Evolutionary conservation across 768 basidiomycete genomes (phyloP).

Genomic region (Harrya chromipes): DNA sequence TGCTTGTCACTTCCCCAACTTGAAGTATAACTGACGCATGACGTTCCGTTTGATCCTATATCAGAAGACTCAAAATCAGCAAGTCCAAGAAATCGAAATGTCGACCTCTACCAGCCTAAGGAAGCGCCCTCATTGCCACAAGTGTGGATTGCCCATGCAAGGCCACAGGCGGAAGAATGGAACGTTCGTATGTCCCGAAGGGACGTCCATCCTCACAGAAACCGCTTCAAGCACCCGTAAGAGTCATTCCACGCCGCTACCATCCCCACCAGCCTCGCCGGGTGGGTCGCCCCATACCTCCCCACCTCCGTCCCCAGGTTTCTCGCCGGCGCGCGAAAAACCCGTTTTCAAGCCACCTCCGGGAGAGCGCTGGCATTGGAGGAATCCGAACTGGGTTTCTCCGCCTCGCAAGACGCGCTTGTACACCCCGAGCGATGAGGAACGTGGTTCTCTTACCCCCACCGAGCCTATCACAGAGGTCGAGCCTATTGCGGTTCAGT

Average conservation of each 20-base stretch:
- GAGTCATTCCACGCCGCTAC: constrained; percentile 22
- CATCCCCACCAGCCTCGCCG: constrained; percentile 29
- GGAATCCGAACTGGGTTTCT: constrained; percentile 34
- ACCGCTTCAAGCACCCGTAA: constrained; percentile 9
- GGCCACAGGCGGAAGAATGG: constrained; percentile 33
- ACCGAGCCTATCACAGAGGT: constrained; percentile 27
- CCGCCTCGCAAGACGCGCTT: constrained; percentile 28
- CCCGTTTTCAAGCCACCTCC: constrained; percentile 27
- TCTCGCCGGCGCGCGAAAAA: constrained; percentile 17
- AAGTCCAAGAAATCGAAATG: constrained; percentile 14
- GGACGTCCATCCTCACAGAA: constrained; percentile 14
- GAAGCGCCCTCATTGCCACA: constrained; percentile 36
- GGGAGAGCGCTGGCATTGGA: constrained; percentile 34
- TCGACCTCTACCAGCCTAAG: constrained; percentile 28
- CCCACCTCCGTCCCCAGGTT: constrained; percentile 10
- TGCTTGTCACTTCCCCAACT: background rate
- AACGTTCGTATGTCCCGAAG: constrained; percentile 27
- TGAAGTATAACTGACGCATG: constrained; percentile 1
- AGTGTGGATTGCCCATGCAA: constrained; percentile 31
- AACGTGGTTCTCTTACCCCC: constrained; percentile 27
- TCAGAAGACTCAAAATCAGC: constrained; percentile 6
- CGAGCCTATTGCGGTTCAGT: constrained; percentile 8
- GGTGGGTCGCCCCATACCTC: constrained; percentile 21
- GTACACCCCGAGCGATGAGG: constrained; percentile 21
- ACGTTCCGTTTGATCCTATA: background rate